phyloP scores from a whole-genome alignment of 345 rosid genomes.

The Gossypium bickii region DNA sequence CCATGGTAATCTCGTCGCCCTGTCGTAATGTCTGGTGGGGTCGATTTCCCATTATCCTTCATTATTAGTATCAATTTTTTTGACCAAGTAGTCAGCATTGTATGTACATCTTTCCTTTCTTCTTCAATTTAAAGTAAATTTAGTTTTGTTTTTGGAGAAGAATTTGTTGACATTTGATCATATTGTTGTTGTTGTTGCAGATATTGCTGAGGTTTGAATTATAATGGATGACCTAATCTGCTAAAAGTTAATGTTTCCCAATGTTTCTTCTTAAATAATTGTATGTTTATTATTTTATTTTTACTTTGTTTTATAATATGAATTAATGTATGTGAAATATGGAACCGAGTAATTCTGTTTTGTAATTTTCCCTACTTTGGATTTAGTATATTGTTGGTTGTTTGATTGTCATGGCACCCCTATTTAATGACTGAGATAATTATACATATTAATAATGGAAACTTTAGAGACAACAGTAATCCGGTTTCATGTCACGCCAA shows the following conservation, averaged over 20 bases:
- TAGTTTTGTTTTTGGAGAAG: not conserved
- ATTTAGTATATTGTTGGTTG: slow-evolving; percentile 2
- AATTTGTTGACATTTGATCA: not conserved
- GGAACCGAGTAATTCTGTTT: slow-evolving; percentile 21
- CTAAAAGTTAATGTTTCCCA: slow-evolving; percentile 1
- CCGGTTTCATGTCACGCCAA: not conserved
- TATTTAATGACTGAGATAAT: not conserved
- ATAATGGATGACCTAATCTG: slow-evolving; percentile 10
- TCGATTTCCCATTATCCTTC: slow-evolving; percentile 2
- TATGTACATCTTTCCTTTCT: not conserved
- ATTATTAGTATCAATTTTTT: not conserved
- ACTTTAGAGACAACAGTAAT: not conserved
- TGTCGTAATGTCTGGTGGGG: slow-evolving; percentile 16
- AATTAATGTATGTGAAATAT: slow-evolving; percentile 19
- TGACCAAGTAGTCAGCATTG: not conserved
- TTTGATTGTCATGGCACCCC: not conserved
- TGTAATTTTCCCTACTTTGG: slow-evolving; percentile 18
- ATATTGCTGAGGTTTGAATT: slow-evolving; percentile 17
- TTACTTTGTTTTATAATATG: not conserved
- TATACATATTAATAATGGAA: not conserved
- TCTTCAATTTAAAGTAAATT: not conserved
- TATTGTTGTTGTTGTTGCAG: slow-evolving; percentile 14
- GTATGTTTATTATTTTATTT: not conserved
- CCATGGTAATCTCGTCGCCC: slow-evolving; percentile 13
- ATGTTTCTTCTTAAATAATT: slow-evolving; percentile 12